These are phyloP conservation scores for Camellia granthamiana DNA, from an alignment of 148 eudicot genomes.

Conservation along the genomic window DNA sequence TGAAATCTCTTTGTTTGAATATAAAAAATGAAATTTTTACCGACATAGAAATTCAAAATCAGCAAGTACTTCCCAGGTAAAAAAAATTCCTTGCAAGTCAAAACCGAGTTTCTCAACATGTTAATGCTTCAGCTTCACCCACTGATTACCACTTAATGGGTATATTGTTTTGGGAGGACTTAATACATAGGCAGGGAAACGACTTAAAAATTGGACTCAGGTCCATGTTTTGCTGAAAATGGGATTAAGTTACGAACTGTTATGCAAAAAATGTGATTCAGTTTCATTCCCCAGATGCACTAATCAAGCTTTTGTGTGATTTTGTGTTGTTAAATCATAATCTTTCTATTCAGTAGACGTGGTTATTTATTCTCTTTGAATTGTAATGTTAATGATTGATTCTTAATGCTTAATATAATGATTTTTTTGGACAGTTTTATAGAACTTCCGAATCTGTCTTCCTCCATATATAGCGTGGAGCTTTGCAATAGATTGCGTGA, in stretches of 20 bases:
- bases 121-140: background rate
- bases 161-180: background rate
- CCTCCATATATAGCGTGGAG: slow-evolving; percentile 78
- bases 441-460: slow-evolving; percentile 79
- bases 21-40: slow-evolving; percentile 68
- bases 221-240: background rate
- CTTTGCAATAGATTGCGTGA: slow-evolving; percentile 65
- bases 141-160: background rate
- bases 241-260: background rate
- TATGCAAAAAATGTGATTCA: background rate
- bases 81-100: background rate
- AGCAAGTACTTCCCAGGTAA: slow-evolving; percentile 82
- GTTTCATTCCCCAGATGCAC: background rate
- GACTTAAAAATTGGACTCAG: background rate
- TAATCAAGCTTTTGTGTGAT: background rate
- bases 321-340: background rate
- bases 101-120: background rate
- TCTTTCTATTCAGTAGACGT: too few relatives aligned
- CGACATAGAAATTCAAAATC: slow-evolving; percentile 79
- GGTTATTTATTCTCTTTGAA: background rate
- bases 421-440: slow-evolving; percentile 54
- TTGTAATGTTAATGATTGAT: background rate
- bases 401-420: background rate
- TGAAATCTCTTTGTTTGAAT: slow-evolving; percentile 72
- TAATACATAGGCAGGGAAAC: background rate